Evolutionary conservation across 2,329 filamentous ascomycete genomes (phyloP), one percentile per base, ranked within the genome.

Genomic region (Ceratocystis lukuohia): DNA sequence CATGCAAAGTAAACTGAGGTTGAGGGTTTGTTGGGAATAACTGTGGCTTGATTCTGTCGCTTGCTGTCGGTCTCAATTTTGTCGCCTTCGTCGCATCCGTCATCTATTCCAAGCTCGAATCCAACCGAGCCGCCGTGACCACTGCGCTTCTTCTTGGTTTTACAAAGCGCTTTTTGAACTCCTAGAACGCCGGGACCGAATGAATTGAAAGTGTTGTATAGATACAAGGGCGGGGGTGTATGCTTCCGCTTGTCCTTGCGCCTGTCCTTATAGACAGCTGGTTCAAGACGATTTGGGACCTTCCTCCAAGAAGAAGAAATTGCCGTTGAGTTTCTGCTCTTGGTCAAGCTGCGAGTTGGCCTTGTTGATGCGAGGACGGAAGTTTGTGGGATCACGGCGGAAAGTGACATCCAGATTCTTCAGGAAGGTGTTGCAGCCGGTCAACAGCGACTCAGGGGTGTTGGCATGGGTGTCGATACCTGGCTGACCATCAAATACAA

Each of bases 231-330:
- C 69, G 73, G 70, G 73, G 74, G 72, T 69, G 73, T 70, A 5
- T 15, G 37, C 37, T 41, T 41, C 37, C 37, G 37, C 66, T 71
- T 69, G 68, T 76, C 70, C 66, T 73, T 71, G 45, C 72, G 44
- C 69, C 71, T 74, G 77, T 75, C 76, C 81, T 84, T 61, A 37
- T 64, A 61, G 25, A 62, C 44, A 28, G 48, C 61, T 37, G 4
- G 17, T 90, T 84, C 79, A 82, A 77, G 78, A 80, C 74, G 77
- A 79, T 74, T 82, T 80, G 65, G 75, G 73, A 67, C 74, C 74
- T 74, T 96, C 92, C 76, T 97, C 93, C 76, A 97, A 77, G 88
- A 97, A 97, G 87, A 96, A 96, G 80, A 88, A 99, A 80, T 97
- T 97, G 72, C 95, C 95, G 70, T 78, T 79, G 73, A 91, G 72